These are phyloP conservation scores for Schizophyllum amplum DNA, from an alignment of 1,284 basidiomycete species.

Conservation along the genomic window DNA sequence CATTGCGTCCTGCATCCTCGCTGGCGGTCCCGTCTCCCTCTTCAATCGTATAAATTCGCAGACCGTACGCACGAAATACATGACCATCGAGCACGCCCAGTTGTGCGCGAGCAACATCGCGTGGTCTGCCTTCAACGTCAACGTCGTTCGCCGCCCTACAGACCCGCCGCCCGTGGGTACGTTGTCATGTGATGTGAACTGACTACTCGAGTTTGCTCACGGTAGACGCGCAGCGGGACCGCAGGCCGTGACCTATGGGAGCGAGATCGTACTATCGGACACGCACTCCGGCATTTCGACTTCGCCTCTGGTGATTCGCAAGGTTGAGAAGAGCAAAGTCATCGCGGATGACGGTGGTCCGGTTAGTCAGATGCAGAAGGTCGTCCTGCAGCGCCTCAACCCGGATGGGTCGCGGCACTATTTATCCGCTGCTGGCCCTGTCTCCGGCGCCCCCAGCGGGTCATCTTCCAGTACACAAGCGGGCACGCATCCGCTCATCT, in stretches of 20 bases:
- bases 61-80: slow-evolving; percentile 94
- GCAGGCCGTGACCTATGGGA: slow-evolving; percentile 86
- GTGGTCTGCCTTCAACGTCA: slow-evolving; percentile 93
- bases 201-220: slow-evolving; percentile 17
- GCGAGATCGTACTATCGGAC: slow-evolving; percentile 81
- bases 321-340: slow-evolving; percentile 87
- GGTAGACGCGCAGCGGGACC: slow-evolving; percentile 41
- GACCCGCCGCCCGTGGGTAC: slow-evolving; percentile 51
- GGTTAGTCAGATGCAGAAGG: slow-evolving; percentile 94
- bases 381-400: slow-evolving; percentile 81
- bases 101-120: slow-evolving; percentile 80
- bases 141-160: slow-evolving; percentile 62
- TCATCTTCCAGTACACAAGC: slow-evolving; percentile 65
- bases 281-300: slow-evolving; percentile 78
- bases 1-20: slow-evolving; percentile 85
- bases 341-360: slow-evolving; percentile 80
- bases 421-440: slow-evolving; percentile 75
- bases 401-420: slow-evolving; percentile 75
- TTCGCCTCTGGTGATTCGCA: slow-evolving; percentile 83
- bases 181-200: slow-evolving; percentile 34
- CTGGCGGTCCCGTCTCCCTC: slow-evolving; percentile 85
- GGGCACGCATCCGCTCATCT: slow-evolving; percentile 73
- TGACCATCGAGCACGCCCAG: slow-evolving; percentile 82
- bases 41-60: slow-evolving; percentile 97
- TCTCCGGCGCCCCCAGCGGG: slow-evolving; percentile 58